Percentiles rank a stretch among this genome's conserved stretches.
phyloP scores from a whole-genome alignment of 495 filamentous ascomycete genomes.

The Trichocladium uniseriatum region DNA sequence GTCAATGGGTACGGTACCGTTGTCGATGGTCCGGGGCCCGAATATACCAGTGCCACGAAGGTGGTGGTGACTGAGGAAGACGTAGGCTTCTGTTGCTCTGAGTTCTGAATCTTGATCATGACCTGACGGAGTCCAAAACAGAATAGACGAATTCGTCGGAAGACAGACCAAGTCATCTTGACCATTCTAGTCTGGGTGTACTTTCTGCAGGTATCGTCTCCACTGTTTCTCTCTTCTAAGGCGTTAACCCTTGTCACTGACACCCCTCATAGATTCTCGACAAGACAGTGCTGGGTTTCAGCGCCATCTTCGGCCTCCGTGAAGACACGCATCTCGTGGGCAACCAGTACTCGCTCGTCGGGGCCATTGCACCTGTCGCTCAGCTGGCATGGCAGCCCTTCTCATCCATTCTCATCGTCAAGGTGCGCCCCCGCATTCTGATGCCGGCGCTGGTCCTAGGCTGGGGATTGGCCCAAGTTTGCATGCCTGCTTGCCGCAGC shows the following conservation, averaged over 20 bases:
- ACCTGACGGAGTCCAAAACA: slow-evolving; percentile 10
- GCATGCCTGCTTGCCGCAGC: slow-evolving; percentile 44
- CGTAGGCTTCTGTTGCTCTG: too few relatives aligned
- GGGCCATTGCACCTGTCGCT: slow-evolving; percentile 53
- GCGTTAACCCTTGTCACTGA: not conserved
- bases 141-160: slow-evolving; percentile 48
- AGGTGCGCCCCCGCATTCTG: slow-evolving; percentile 54
- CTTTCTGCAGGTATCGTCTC: slow-evolving; percentile 38
- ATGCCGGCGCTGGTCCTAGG: slow-evolving; percentile 52
- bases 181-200: slow-evolving; percentile 55
- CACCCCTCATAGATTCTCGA: slow-evolving; percentile 46
- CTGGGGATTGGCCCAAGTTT: slow-evolving; percentile 52
- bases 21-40: too few relatives aligned
- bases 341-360: slow-evolving; percentile 52
- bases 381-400: slow-evolving; percentile 60
- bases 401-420: slow-evolving; percentile 55
- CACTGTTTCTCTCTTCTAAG: not conserved
- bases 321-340: slow-evolving; percentile 45
- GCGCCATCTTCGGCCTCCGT: slow-evolving; percentile 53
- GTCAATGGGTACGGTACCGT: too few relatives aligned
- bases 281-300: slow-evolving; percentile 55
- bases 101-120: too few relatives aligned
- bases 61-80: slow-evolving; percentile 11
- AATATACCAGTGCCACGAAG: too few relatives aligned
- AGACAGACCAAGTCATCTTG: slow-evolving; percentile 52